Conservation (phyloP, 495 filamentous ascomycete genomes). For the Apiosordaria backusii region DNA sequence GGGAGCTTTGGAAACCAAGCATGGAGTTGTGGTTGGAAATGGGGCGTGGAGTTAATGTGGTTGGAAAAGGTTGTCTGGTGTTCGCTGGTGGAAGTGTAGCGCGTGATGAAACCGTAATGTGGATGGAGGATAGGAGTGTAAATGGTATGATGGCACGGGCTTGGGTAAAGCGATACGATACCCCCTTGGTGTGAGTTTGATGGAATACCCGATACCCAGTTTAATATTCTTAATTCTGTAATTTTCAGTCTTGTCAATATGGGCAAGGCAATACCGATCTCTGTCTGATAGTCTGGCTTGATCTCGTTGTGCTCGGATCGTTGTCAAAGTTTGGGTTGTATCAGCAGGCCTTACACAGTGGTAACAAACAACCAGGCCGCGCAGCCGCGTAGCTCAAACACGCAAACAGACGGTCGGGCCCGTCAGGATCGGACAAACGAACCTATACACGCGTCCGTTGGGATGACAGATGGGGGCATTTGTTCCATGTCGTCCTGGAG, state of each 20-base stretch:
- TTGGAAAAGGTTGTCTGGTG: background rate
- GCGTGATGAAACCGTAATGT: background rate
- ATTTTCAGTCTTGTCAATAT: background rate
- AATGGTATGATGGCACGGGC: background rate
- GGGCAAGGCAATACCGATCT: background rate
- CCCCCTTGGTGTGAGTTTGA: background rate
- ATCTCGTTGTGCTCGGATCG: background rate
- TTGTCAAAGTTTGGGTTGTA: background rate
- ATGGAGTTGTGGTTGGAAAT: too few relatives aligned
- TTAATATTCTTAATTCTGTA: background rate
- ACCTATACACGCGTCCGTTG: background rate
- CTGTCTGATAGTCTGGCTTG: background rate
- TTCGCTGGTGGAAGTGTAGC: background rate
- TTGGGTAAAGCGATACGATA: background rate
- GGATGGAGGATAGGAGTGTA: background rate
- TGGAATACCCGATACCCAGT: background rate
- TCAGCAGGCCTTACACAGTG: background rate
- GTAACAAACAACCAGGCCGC: background rate
- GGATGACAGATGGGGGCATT: background rate
- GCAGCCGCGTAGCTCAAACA: background rate
- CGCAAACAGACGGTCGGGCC: background rate
- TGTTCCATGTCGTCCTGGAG: background rate
- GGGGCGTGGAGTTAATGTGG: too few relatives aligned
- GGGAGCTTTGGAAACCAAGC: too few relatives aligned
- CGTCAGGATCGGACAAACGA: background rate